These are phyloP conservation scores for Hanseniaspora clermontiae DNA, from an alignment of 805 yeast genomes.

Conservation along the genomic window DNA sequence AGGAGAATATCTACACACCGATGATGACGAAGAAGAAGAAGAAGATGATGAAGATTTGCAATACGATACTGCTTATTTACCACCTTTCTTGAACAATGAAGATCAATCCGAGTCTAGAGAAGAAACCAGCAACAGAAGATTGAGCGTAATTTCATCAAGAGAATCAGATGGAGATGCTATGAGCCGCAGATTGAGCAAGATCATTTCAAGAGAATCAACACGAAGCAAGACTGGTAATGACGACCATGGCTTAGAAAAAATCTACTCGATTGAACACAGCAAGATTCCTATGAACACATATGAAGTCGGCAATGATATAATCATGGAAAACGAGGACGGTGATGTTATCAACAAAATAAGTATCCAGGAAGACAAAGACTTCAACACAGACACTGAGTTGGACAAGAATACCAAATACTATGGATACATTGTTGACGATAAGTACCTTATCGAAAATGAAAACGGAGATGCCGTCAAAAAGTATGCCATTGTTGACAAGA, in stretches of 20 bases:
- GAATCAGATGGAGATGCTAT: slow-evolving; percentile 10
- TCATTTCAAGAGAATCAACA: not conserved
- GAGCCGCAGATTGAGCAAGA: not conserved
- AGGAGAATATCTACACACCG: slow-evolving; percentile 1
- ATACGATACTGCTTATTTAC: slow-evolving; percentile 12
- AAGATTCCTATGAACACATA: slow-evolving; percentile 33
- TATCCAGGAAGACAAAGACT: slow-evolving; percentile 3
- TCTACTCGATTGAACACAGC: slow-evolving; percentile 20
- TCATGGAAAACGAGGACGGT: slow-evolving; percentile 75
- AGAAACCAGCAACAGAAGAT: too few species aligned
- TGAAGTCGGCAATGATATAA: slow-evolving; percentile 56
- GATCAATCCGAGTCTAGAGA: not conserved
- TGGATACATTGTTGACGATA: slow-evolving; percentile 72
- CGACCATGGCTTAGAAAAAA: slow-evolving; percentile 16
- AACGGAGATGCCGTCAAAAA: slow-evolving; percentile 87
- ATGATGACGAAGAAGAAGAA: not conserved
- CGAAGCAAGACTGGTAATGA: slow-evolving; percentile 16
- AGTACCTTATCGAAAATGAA: slow-evolving; percentile 71
- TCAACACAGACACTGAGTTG: not conserved
- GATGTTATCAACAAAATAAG: slow-evolving; percentile 53
- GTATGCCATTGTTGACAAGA: slow-evolving; percentile 49
- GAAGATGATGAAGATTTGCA: slow-evolving; percentile 7
- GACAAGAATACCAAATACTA: slow-evolving; percentile 26
- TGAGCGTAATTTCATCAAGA: too few species aligned
- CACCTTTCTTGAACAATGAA: slow-evolving; percentile 8